These are phyloP conservation scores for Trypanosomatidae sp. DNA, from an alignment of 208 protist species.

Conservation along the genomic window DNA sequence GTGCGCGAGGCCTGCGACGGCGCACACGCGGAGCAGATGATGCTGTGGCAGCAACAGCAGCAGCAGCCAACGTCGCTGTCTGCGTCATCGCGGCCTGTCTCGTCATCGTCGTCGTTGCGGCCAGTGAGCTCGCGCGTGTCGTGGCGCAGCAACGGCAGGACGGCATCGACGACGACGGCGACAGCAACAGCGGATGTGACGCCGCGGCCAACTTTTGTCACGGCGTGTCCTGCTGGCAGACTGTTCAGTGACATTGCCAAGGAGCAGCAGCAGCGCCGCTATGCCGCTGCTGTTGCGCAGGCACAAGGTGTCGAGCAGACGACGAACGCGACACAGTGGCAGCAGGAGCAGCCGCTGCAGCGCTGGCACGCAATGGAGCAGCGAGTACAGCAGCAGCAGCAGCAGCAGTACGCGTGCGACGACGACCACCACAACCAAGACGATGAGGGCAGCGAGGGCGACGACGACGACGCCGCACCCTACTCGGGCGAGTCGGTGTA, in stretches of 20 bases:
- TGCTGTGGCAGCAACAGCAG: background rate
- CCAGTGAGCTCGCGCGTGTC: conserved; percentile 10
- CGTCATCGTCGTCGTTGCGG: conserved; percentile 10
- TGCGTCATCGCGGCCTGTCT: conserved; percentile 10
- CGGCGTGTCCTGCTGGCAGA: conserved; percentile 40
- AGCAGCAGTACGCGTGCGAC: conserved; percentile 4
- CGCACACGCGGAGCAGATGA: conserved; percentile 12
- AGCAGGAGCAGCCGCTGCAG: conserved; percentile 3
- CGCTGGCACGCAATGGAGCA: conserved; percentile 4
- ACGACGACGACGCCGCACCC: background rate
- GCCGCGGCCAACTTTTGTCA: conserved; percentile 31
- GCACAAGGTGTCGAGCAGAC: no score
- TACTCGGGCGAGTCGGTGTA: conserved; percentile 33
- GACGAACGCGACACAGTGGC: conserved; percentile 8
- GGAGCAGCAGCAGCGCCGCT: conserved; percentile 22
- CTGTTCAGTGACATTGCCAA: conserved; percentile 70
- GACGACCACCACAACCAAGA: background rate
- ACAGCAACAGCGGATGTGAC: no score
- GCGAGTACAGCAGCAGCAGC: conserved; percentile 6
- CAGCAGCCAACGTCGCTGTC: conserved; percentile 1
- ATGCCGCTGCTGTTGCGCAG: no score
- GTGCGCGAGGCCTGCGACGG: conserved; percentile 16
- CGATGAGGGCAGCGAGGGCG: background rate
- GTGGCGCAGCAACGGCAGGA: background rate
- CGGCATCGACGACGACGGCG: no score